Evolutionary conservation across 352 stramenopile genomes (phyloP).

Genomic region (Phytophthora sojae): DNA sequence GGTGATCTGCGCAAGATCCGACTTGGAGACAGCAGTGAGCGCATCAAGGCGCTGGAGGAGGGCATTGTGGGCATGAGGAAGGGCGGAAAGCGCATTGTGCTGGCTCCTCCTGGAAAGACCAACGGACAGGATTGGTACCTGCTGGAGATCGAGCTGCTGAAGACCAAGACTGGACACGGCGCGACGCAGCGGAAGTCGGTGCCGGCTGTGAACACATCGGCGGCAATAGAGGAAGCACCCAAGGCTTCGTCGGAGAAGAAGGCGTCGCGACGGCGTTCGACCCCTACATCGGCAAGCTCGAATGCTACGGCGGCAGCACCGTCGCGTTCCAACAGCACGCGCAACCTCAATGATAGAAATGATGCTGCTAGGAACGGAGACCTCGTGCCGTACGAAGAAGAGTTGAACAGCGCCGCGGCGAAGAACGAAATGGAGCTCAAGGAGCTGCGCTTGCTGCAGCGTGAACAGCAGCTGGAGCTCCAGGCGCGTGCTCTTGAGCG

Average conservation of each 20-base stretch:
- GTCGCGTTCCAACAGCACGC: conserved; percentile 28
- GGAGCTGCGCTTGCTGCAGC: conserved; percentile 57
- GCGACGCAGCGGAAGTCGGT: conserved; percentile 42
- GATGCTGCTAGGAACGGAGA: conserved; percentile 41
- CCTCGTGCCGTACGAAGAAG: conserved; percentile 60
- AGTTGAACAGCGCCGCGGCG: conserved; percentile 25
- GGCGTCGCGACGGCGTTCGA: conserved; percentile 45
- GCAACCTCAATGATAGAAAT: conserved; percentile 20
- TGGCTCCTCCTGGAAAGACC: conserved; percentile 84
- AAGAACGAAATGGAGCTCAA: conserved; percentile 70
- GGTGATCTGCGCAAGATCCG: conserved; percentile 74
- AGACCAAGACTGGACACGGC: conserved; percentile 65
- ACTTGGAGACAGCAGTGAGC: conserved; percentile 77
- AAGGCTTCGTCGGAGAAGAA: conserved; percentile 32
- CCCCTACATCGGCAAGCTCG: conserved; percentile 25
- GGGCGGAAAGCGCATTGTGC: conserved; percentile 86
- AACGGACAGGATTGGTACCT: conserved; percentile 87
- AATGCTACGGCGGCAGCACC: conserved; percentile 14
- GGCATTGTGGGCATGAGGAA: conserved; percentile 92
- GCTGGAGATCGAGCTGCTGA: conserved; percentile 78
- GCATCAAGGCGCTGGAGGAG: conserved; percentile 91
- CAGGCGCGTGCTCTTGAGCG: conserved; percentile 54
- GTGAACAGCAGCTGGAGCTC: conserved; percentile 63
- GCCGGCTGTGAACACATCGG: conserved; percentile 27
- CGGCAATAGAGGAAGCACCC: conserved; percentile 17